These are phyloP conservation scores for Groenewaldozyma salmanticensis DNA, from an alignment of 805 yeast genomes.

Conservation along the genomic window DNA sequence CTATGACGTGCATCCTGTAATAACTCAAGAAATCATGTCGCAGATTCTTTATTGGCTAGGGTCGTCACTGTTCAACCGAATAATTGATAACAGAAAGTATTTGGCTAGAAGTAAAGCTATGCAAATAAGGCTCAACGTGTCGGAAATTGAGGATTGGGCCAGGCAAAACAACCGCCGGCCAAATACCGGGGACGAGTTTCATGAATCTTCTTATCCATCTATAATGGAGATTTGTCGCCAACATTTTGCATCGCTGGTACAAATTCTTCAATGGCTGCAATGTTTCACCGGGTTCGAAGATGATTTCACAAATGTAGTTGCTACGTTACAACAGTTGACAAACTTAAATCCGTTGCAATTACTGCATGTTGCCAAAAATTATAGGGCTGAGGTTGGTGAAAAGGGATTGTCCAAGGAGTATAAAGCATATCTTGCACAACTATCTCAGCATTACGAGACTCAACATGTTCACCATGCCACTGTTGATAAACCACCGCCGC, in stretches of 20 bases:
- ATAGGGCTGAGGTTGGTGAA: conserved; percentile 80
- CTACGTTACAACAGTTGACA: conserved; percentile 47
- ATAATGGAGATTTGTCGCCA: conserved; percentile 54
- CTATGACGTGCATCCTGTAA: conserved; percentile 67
- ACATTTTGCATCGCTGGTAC: conserved; percentile 64
- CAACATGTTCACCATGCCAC: conserved; percentile 16
- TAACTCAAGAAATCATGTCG: conserved; percentile 70
- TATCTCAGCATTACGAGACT: conserved; percentile 23
- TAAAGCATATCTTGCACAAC: conserved; percentile 33
- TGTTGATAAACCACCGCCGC: conserved; percentile 9
- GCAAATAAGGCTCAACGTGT: conserved; percentile 78
- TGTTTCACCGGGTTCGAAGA: conserved; percentile 63
- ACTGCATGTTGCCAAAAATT: conserved; percentile 58
- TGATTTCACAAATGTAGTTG: conserved; percentile 31
- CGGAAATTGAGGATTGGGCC: conserved; percentile 90
- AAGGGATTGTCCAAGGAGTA: conserved; percentile 48
- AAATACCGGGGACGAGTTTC: conserved; percentile 22
- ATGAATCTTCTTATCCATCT: conserved; percentile 36
- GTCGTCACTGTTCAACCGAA: conserved; percentile 59
- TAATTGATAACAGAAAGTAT: conserved; percentile 57
- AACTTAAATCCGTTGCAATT: conserved; percentile 62
- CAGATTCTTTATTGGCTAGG: conserved; percentile 74
- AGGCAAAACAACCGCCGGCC: conserved; percentile 53
- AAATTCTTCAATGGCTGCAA: conserved; percentile 84
- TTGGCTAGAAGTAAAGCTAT: conserved; percentile 77